phyloP scores from a whole-genome alignment of 2,329 filamentous ascomycete genomes.

The Alternaria hordeiaustralica region DNA sequence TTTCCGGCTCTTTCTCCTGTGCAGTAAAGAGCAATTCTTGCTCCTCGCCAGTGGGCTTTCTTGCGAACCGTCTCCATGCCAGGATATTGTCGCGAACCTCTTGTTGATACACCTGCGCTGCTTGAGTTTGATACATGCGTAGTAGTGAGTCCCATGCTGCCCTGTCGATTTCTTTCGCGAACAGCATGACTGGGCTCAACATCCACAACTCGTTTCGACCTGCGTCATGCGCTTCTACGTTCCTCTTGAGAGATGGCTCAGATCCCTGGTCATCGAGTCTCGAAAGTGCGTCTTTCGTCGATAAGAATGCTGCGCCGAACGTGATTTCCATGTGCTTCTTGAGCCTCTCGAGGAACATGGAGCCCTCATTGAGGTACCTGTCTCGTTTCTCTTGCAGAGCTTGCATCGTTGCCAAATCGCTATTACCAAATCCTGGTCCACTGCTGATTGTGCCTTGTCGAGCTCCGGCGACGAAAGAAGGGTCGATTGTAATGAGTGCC shows the following conservation, averaged over 20 bases:
- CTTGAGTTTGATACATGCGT: slow-evolving; percentile 79
- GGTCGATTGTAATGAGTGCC: slow-evolving; percentile 92
- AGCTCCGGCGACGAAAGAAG: slow-evolving; percentile 68
- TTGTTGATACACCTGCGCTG: slow-evolving; percentile 76
- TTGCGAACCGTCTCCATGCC: slow-evolving; percentile 80
- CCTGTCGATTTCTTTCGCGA: slow-evolving; percentile 82
- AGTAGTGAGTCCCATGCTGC: slow-evolving; percentile 82
- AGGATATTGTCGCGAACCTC: slow-evolving; percentile 80
- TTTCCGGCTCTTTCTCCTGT: slow-evolving; percentile 86
- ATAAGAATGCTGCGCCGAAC: slow-evolving; percentile 76
- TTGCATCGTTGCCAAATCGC: slow-evolving; percentile 81
- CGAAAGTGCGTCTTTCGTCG: slow-evolving; percentile 68
- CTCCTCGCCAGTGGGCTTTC: slow-evolving; percentile 78
- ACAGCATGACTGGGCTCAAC: slow-evolving; percentile 86
- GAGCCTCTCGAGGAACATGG: slow-evolving; percentile 77
- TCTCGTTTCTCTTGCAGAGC: slow-evolving; percentile 95
- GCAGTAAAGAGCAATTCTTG: slow-evolving; percentile 86
- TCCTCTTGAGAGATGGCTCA: slow-evolving; percentile 65
- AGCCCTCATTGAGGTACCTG: slow-evolving; percentile 79
- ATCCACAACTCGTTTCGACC: slow-evolving; percentile 81
- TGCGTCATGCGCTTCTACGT: slow-evolving; percentile 71
- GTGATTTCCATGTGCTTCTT: slow-evolving; percentile 82
- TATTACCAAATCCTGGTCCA: slow-evolving; percentile 70
- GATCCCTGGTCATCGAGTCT: slow-evolving; percentile 52
- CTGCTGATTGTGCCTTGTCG: slow-evolving; percentile 49